Conservation (phyloP, 208 protist species). For the Wallacemonas rigidus region DNA sequence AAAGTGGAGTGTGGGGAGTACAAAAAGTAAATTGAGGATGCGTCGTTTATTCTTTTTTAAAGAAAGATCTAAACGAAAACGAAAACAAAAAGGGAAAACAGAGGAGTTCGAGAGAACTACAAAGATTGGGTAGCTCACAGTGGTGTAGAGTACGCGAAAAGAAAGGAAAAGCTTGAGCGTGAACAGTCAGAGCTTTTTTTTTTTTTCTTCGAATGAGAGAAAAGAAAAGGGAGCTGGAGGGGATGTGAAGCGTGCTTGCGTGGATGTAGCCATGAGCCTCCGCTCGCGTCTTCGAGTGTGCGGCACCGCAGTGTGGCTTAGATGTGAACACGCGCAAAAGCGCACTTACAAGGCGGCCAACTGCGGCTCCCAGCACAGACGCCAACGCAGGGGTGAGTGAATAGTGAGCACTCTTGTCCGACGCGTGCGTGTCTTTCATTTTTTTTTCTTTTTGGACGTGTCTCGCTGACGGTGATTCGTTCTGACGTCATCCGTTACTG, state of each 20-base stretch:
- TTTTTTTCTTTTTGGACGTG: no score
- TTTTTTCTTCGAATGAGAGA: not conserved
- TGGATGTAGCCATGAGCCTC: no score
- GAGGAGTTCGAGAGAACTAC: slow-evolving; percentile 18
- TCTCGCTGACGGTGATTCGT: no score
- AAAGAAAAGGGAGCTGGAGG: not conserved
- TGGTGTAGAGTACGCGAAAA: not conserved
- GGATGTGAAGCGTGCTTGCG: slow-evolving; percentile 16
- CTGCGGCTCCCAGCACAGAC: no score
- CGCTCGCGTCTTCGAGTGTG: no score
- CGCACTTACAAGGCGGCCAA: no score
- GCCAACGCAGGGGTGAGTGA: no score
- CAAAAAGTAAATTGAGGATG: slow-evolving; percentile 12
- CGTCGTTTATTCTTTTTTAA: not conserved
- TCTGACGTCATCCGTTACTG: no score
- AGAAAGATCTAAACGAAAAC: slow-evolving; percentile 14
- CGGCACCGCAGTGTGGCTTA: no score
- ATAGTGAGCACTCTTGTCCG: no score
- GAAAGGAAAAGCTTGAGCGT: not conserved
- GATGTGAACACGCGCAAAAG: no score
- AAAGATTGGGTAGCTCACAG: not conserved
- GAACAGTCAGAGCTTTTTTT: not conserved
- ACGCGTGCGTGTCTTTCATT: no score
- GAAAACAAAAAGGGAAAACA: slow-evolving; percentile 11
- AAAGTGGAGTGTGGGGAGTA: not conserved